Percentiles rank a stretch among this genome's conserved stretches.
Evolutionary conservation across 441 rosid genomes (phyloP).

Genomic region (Geranium incanum): DNA sequence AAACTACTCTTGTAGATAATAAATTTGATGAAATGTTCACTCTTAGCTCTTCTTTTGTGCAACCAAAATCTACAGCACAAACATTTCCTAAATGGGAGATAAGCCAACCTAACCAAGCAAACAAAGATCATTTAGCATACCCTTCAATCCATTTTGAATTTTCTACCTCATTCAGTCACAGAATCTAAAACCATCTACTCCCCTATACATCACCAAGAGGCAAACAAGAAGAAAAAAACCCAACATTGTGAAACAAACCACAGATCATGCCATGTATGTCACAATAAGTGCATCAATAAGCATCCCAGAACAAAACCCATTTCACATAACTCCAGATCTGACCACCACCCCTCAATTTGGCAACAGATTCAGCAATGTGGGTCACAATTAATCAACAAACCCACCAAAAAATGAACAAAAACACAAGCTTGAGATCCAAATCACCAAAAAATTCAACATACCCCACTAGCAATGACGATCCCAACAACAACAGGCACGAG

Average conservation of each 20-base stretch:
- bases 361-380: neutral
- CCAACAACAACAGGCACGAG: conserved; percentile 83
- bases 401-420: neutral
- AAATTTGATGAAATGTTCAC: neutral
- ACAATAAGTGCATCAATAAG: neutral
- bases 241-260: neutral
- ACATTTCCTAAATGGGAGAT: neutral
- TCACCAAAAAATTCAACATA: conserved; percentile 22
- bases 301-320: neutral
- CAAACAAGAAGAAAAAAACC: neutral
- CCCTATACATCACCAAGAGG: neutral
- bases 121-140: neutral
- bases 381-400: neutral
- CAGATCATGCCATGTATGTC: neutral
- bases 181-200: neutral
- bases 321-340: neutral
- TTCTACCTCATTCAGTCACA: neutral
- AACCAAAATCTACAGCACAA: neutral
- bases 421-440: neutral
- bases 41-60: neutral
- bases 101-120: neutral
- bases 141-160: neutral
- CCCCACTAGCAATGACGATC: conserved; percentile 85
- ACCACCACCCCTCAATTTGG: no score
- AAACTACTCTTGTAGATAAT: neutral